Evolutionary conservation across 768 basidiomycete genomes (phyloP), one percentile per base, ranked within the genome.

Genomic region (Vishniacozyma victoriae): DNA sequence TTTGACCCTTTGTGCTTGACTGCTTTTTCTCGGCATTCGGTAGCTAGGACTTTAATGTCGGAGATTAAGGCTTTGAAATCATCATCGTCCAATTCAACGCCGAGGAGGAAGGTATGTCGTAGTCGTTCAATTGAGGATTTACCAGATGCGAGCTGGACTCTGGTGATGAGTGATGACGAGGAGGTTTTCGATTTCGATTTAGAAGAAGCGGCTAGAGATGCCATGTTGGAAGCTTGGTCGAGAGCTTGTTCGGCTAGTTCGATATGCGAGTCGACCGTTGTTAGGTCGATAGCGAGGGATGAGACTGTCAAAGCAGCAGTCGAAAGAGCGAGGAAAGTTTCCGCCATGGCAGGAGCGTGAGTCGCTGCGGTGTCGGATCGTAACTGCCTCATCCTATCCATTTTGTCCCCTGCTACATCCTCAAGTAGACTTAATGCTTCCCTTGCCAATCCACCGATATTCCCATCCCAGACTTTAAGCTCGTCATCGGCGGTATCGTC

Each of bases 171-270:
- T 26, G 59, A 62, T 37, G 60, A 56, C 4, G 57, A 59, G 22
- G 59, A 58, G 19, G 61, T 59, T 18, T 54, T 55, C 12, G 60
- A 60, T 25, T 54, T 55, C 48, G 59, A 48, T 22, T 54, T 42
- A 18, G 61, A 48, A 0, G 63, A 48, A 3, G 60, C 57, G 20
- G 64, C 59, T 5, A 64, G 57, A 1, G 63, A 58, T 0, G 64
- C 62, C 69, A 70, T 68, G 48, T 64, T 63, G 22, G 61, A 60
- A 6, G 69, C 69, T 52, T 68, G 69, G 36, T 70, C 69, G 6
- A 70, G 55, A 16, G 69, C 69, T 38, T 68, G 61, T 38, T 67
- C 69, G 33, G 66, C 59, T 0, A 70, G 50, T 40, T 64, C 69
- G 48, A 63, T 50, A 33, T 68, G 60, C 0, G 54, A 33, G n/a